Evolutionary conservation across 108 stramenopile species (phyloP), one percentile per base, ranked within the genome.

Genomic region (Tribonema minus): DNA sequence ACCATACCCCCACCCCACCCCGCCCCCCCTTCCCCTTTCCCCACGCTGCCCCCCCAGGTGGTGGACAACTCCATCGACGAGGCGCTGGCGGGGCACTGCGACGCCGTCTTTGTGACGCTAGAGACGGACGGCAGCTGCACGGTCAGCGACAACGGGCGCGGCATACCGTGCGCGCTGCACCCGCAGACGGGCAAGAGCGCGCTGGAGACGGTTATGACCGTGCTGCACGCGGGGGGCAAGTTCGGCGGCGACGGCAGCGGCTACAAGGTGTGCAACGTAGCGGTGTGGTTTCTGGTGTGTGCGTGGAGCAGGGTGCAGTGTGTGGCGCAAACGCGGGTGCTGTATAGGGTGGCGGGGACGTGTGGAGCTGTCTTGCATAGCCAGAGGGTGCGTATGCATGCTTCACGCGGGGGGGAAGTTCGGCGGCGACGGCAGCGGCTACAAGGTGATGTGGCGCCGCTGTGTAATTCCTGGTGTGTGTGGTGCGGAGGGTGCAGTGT

Each of bases 381-480:
- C 7, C 7, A 3, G 7, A 39, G 38, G 38, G 7, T 7, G 5
- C 38, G n/a, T n/a, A n/a, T n/a, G n/a, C n/a, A n/a, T 94, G 9
- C 78, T 96, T 37, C 96, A 97, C 73, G 96, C 96, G 0, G 96
- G 96, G 12, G 96, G 96, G 26, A 97, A 97, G 85, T 97, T 97
- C 68, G 94, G 94, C 63, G 90, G 92, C 61, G 89, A 88, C 26
- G 84, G 64, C 23, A 83, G 86, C 46, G 95, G 94, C 3, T 96
- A 96, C 85, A 93, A 95, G 81, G 93, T 94, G n/a, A n/a, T n/a
- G n/a, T n/a, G n/a, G n/a, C n/a, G n/a, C n/a, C n/a, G n/a, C n/a
- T n/a, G n/a, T n/a, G n/a, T n/a, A n/a, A n/a, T n/a, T n/a, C n/a
- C n/a, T n/a, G n/a, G n/a, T n/a, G n/a, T n/a, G n/a, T n/a, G n/a